Evolutionary conservation across 129 eudicot species (phyloP).

Genomic region (Solidago caesia): DNA sequence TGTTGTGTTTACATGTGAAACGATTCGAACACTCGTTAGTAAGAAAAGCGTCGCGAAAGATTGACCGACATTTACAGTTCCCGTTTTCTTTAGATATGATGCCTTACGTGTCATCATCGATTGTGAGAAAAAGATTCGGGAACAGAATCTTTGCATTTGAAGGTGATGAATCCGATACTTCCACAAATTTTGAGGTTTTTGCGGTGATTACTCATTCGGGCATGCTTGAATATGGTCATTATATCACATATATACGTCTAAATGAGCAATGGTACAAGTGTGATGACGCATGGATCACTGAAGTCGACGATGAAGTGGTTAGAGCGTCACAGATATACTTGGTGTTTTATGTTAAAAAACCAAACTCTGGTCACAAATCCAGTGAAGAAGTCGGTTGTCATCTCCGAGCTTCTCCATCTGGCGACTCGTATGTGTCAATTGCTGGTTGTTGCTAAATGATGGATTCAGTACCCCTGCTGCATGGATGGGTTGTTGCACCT

Average conservation of each 20-base stretch:
- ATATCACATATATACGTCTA: constrained; percentile 54
- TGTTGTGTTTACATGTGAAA: constrained; percentile 62
- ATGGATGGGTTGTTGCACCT: constrained; percentile 22
- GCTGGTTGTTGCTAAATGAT: constrained; percentile 65
- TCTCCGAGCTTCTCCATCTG: constrained; percentile 41
- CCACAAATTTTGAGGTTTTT: constrained; percentile 62
- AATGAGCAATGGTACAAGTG: constrained; percentile 74
- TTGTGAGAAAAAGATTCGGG: constrained; percentile 60
- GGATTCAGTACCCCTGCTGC: constrained; percentile 17
- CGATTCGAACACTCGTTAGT: constrained; percentile 61
- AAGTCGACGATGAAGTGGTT: constrained; percentile 72
- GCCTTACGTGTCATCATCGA: constrained; percentile 61
- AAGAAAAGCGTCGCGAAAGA: constrained; percentile 58
- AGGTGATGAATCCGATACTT: constrained; percentile 55
- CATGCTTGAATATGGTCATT: constrained; percentile 79
- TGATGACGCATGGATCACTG: constrained; percentile 82
- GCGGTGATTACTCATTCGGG: constrained; percentile 79
- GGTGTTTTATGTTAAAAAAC: constrained; percentile 60
- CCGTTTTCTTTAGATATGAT: constrained; percentile 77
- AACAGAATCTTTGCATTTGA: constrained; percentile 63
- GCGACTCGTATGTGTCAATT: constrained; percentile 57
- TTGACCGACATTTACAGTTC: constrained; percentile 60
- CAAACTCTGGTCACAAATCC: constrained; percentile 34
- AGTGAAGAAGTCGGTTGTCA: constrained; percentile 65
- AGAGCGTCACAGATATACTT: constrained; percentile 63